Evolutionary conservation across 257 asterid species (phyloP).

Genomic region (Agastache rugosa): DNA sequence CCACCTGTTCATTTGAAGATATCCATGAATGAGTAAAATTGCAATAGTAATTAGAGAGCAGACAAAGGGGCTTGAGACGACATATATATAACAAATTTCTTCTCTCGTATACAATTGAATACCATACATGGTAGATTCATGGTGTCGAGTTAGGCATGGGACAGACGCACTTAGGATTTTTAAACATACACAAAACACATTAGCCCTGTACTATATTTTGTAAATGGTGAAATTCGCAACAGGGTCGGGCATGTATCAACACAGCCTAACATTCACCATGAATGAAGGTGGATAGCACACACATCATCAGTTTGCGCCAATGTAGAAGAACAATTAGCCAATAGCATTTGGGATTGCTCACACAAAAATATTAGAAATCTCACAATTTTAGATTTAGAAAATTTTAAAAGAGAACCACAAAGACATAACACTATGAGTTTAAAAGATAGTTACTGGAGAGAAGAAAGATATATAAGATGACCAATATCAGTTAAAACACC

Average conservation of each 20-base stretch:
- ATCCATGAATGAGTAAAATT: conserved; percentile 25
- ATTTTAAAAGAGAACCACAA: background rate
- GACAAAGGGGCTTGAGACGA: background rate
- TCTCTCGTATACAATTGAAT: background rate
- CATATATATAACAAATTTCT: background rate
- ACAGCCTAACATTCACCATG: background rate
- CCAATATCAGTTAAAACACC: background rate
- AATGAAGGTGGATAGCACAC: conserved; percentile 1
- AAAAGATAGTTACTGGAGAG: background rate
- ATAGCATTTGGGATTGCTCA: conserved; percentile 8
- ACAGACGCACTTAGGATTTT: background rate
- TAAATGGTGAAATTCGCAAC: background rate
- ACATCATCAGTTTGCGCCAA: conserved; percentile 9
- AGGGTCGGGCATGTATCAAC: background rate
- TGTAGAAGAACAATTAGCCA: background rate
- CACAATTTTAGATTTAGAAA: background rate
- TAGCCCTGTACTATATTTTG: background rate
- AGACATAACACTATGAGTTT: background rate
- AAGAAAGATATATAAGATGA: background rate
- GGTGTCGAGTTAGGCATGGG: background rate
- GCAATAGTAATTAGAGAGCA: background rate
- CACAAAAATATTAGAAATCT: background rate
- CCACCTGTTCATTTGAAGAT: conserved; percentile 57
- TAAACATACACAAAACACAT: background rate
- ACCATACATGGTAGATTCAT: background rate